Evolutionary conservation across 441 rosid genomes (phyloP), one percentile per base, ranked within the genome.

Genomic region (Kokia cookei): DNA sequence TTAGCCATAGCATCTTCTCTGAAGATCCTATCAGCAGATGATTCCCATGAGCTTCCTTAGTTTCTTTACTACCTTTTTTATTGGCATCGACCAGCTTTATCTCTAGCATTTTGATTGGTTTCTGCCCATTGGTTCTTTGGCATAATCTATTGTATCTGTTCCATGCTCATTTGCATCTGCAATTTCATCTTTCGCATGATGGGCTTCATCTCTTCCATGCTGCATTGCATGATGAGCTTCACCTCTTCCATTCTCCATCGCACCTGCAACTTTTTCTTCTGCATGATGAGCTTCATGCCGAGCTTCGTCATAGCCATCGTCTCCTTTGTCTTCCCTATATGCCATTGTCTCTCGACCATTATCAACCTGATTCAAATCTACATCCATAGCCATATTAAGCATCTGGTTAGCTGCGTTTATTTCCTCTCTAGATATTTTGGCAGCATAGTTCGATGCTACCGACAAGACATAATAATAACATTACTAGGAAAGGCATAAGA

Each of bases 41-140:
- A 5, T 32, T n/a, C n/a, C 37, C 37, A 32, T 32, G 37, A 32
- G 71, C 80, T 59, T 37, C 19, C 35, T 59, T 67, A 40, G 74
- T 64, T 3, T 66, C 73, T 27, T 73, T 71, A 19, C 66, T 72
- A 0, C 53, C 79, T 29, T 68, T 81, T 9, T 80, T 65, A n/a
- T 76, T 75, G 15, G 82, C 85, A 64, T 73, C 43, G 2, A 24
- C 69, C 19, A n/a, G 73, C 79, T 65, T 74, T 74, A 15, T 82
- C 86, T 67, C 58, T 82, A 9, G 53, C 83, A 32, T 71, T 58
- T 24, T 26, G 75, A 79, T 74, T 76, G 27, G 86, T 81, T 54
- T 57, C 74, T 69, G 43, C 47, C n/a, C 79, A 48, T 69, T 83
- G 5, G 51, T 22, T 83, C 80, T 42, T 66, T 81, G 0, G 72